These are phyloP conservation scores for Rhizoclosmatium globosum DNA, from an alignment of 192 early-diverging fungal species.

Conservation along the genomic window DNA sequence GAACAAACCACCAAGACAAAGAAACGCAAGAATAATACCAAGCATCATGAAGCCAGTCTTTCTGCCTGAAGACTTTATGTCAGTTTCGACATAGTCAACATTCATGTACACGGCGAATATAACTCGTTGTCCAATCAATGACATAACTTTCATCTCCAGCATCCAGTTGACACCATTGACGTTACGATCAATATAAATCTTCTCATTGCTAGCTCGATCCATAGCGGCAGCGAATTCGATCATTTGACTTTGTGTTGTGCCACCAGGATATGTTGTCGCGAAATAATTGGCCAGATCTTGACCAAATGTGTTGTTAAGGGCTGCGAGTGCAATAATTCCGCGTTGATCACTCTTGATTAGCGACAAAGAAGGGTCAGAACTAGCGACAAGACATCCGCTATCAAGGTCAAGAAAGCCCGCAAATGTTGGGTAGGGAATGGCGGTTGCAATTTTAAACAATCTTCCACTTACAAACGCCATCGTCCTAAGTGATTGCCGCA, in stretches of 20 bases:
- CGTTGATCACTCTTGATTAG: neutral
- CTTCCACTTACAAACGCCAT: neutral
- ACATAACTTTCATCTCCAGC: neutral
- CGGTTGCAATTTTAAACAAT: neutral
- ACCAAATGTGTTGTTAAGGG: neutral
- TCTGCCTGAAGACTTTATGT: neutral
- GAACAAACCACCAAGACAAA: slow-evolving; percentile 13
- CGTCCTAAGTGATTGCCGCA: neutral
- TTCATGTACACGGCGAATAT: slow-evolving; percentile 16
- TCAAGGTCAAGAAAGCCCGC: neutral
- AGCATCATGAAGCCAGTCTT: slow-evolving; percentile 30
- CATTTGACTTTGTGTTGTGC: neutral
- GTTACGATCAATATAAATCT: neutral
- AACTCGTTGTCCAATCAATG: neutral
- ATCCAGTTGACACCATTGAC: neutral
- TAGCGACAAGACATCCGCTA: slow-evolving; percentile 6
- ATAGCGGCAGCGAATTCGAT: neutral
- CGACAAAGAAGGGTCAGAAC: neutral
- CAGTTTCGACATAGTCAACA: neutral
- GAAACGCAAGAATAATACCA: slow-evolving; percentile 20
- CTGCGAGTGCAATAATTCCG: neutral
- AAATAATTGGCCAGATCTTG: neutral
- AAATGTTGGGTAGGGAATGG: slow-evolving; percentile 17
- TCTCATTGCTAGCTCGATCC: neutral
- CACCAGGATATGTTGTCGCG: neutral